These are phyloP conservation scores for Canavalia ensiformis DNA, from an alignment of 306 rosid species.

Conservation along the genomic window DNA sequence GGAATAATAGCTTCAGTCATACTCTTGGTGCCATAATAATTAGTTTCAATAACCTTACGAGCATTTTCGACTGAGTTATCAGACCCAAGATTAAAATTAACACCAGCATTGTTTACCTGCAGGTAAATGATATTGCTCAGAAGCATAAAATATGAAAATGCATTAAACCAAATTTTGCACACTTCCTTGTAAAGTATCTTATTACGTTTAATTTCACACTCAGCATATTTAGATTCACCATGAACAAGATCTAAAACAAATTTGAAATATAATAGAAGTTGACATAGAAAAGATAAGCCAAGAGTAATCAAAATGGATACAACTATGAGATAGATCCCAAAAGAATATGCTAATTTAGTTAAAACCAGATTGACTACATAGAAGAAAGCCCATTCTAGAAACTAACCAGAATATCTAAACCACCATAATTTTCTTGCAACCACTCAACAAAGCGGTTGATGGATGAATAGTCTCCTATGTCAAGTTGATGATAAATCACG, in stretches of 20 bases:
- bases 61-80: conserved; percentile 57
- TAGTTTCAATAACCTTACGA: conserved; percentile 46
- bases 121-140: conserved; percentile 20
- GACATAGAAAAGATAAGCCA: conserved; percentile 1
- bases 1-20: conserved; percentile 51
- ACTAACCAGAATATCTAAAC: conserved; percentile 89
- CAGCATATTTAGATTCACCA: conserved; percentile 25
- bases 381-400: conserved; percentile 35
- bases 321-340: conserved; percentile 27
- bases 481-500: conserved; percentile 80
- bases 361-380: neutral
- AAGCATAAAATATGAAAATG: conserved; percentile 29
- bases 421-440: conserved; percentile 76
- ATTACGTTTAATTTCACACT: conserved; percentile 5
- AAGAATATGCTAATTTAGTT: conserved; percentile 8
- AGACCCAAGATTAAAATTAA: conserved; percentile 56
- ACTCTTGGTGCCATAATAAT: conserved; percentile 49
- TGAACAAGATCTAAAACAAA: neutral
- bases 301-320: conserved; percentile 32
- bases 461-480: conserved; percentile 68
- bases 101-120: conserved; percentile 57
- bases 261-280: conserved; percentile 10
- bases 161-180: neutral
- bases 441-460: conserved; percentile 72
- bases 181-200: conserved; percentile 2